A percentile compares a stretch with the other conserved stretches of the same genome.
Conservation (phyloP, 2,329 filamentous ascomycete species). For the Cercospora sp. region DNA sequence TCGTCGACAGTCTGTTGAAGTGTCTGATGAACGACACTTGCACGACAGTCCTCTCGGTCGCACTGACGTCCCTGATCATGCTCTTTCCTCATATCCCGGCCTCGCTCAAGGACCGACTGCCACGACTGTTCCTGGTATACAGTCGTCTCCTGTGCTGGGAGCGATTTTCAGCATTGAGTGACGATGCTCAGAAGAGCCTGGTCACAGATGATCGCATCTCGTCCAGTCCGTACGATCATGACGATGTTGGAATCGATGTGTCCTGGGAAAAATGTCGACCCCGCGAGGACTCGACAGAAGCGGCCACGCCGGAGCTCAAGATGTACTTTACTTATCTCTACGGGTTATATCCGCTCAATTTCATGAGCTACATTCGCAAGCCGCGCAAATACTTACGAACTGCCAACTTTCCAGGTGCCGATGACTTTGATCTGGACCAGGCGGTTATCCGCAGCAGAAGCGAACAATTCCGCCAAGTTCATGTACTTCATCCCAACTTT, state of each 20-base stretch:
- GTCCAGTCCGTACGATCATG: constrained; percentile 44
- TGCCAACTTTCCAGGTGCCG: constrained; percentile 66
- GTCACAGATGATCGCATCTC: constrained; percentile 40
- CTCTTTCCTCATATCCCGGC: constrained; percentile 77
- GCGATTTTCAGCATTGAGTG: constrained; percentile 45
- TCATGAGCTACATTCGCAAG: constrained; percentile 82
- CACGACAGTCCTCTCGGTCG: constrained; percentile 72
- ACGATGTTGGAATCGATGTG: constrained; percentile 39
- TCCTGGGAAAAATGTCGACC: constrained; percentile 67
- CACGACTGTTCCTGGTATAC: constrained; percentile 78
- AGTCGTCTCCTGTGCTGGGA: constrained; percentile 80
- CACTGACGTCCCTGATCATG: constrained; percentile 75
- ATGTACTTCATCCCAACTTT: constrained; percentile 81
- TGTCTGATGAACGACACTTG: constrained; percentile 78
- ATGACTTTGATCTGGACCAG: constrained; percentile 76
- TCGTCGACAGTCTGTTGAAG: constrained; percentile 70
- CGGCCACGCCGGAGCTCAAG: constrained; percentile 65
- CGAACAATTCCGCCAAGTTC: constrained; percentile 70
- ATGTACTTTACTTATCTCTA: constrained; percentile 82
- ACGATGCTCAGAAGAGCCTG: constrained; percentile 37
- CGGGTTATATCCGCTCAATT: constrained; percentile 80
- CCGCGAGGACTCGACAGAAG: constrained; percentile 62
- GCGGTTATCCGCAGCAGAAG: constrained; percentile 74
- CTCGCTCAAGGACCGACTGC: constrained; percentile 66
- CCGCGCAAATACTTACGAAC: constrained; percentile 76